phyloP scores from a whole-genome alignment of 345 rosid species.

The Stellera chamaejasme region DNA sequence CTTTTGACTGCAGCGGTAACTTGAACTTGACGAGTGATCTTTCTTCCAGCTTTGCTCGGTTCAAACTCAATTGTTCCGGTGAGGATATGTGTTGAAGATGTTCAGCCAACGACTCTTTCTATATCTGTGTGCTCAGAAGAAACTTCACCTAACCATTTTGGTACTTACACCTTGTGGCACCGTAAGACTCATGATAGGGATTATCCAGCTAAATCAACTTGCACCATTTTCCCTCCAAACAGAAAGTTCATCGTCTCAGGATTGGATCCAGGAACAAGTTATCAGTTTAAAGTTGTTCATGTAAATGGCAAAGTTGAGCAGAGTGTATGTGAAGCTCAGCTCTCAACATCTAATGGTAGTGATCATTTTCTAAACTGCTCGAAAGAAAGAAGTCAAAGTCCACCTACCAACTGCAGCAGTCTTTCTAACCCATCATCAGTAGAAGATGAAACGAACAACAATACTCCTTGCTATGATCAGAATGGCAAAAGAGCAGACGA shows the following conservation, averaged over 20 bases:
- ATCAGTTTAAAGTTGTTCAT: constrained; percentile 53
- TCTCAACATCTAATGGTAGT: constrained; percentile 23
- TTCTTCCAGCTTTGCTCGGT: constrained; percentile 19
- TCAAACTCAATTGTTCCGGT: constrained; percentile 22
- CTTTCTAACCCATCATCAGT: constrained; percentile 70
- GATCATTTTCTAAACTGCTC: constrained; percentile 31
- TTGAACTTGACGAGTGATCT: background rate
- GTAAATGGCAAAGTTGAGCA: constrained; percentile 38
- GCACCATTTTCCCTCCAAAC: constrained; percentile 44
- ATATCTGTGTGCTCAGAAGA: constrained; percentile 39
- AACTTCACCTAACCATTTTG: constrained; percentile 28
- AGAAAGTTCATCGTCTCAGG: constrained; percentile 50
- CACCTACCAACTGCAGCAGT: constrained; percentile 72
- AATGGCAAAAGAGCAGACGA: constrained; percentile 29
- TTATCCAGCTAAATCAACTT: constrained; percentile 56
- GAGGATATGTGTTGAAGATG: constrained; percentile 54
- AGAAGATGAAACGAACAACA: constrained; percentile 65
- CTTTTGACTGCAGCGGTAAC: background rate
- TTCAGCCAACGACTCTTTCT: constrained; percentile 45
- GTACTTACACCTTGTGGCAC: constrained; percentile 65
- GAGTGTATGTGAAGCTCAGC: constrained; percentile 36
- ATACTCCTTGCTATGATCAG: constrained; percentile 25
- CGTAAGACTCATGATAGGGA: constrained; percentile 34
- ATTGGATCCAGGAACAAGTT: constrained; percentile 50
- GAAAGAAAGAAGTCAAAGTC: constrained; percentile 78